phyloP scores from a whole-genome alignment of 1,139 yeast species.

The Yamadazyma jaroonii region DNA sequence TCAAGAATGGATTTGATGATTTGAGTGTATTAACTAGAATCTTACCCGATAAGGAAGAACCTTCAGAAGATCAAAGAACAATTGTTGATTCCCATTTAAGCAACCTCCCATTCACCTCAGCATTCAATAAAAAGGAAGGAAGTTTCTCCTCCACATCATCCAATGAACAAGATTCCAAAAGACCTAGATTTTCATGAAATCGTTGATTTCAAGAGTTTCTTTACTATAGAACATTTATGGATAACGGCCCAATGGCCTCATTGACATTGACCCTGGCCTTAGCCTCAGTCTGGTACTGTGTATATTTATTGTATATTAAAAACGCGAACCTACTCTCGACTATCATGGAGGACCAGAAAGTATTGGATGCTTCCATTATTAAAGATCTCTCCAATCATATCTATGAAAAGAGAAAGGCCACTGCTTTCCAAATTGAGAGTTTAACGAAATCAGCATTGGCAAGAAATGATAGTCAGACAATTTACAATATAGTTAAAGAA shows the following conservation, averaged over 20 bases:
- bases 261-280: no score
- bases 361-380: conserved; percentile 69
- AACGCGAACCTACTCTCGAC: no score
- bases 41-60: conserved; percentile 19
- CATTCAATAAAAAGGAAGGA: conserved; percentile 3
- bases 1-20: conserved; percentile 20
- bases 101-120: conserved; percentile 18
- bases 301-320: no score
- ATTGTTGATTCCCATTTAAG: conserved; percentile 21
- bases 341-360: conserved; percentile 26
- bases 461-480: conserved; percentile 64
- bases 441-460: conserved; percentile 70
- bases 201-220: no score
- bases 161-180: conserved; percentile 5
- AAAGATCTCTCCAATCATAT: conserved; percentile 87
- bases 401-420: conserved; percentile 91
- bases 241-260: no score
- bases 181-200: conserved; percentile 2
- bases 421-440: conserved; percentile 87
- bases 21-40: conserved; percentile 21
- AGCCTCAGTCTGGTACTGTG: no score
- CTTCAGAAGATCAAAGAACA: neutral
- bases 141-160: conserved; percentile 10
- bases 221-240: no score
- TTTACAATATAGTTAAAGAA: conserved; percentile 49